These are phyloP conservation scores for Trichoderma guizhouense DNA, from an alignment of 2,329 filamentous ascomycete species.

Conservation along the genomic window DNA sequence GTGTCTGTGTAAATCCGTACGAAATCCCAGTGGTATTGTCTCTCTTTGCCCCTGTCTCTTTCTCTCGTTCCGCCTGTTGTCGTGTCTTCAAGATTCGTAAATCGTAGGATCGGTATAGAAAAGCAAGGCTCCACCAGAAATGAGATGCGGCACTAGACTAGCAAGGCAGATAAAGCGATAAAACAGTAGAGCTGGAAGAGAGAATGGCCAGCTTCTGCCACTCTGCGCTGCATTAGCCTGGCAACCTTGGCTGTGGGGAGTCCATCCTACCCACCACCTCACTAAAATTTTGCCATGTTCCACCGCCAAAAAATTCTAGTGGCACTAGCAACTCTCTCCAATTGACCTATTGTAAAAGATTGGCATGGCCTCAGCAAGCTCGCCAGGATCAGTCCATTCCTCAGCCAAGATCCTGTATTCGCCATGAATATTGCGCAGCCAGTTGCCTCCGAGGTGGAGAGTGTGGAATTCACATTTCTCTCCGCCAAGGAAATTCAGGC, in stretches of 20 bases:
- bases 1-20: neutral
- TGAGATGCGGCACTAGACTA: neutral
- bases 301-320: conserved; percentile 44
- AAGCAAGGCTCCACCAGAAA: neutral
- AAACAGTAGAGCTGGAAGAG: neutral
- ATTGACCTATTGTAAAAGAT: conserved; percentile 3
- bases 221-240: neutral
- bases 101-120: neutral
- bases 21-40: neutral
- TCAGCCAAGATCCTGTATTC: conserved; percentile 15
- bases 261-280: conserved; percentile 3
- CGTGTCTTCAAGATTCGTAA: neutral
- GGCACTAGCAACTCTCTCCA: conserved; percentile 13
- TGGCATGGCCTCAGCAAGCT: conserved; percentile 17
- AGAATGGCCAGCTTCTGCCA: neutral
- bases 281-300: conserved; percentile 39
- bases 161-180: neutral
- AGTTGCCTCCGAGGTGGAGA: conserved; percentile 75
- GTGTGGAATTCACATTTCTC: conserved; percentile 87
- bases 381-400: conserved; percentile 2
- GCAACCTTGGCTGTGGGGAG: neutral
- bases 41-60: neutral
- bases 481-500: conserved; percentile 77
- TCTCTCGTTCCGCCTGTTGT: neutral
- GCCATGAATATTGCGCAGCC: conserved; percentile 75